A percentile compares a stretch with the other conserved stretches of the same genome.
phyloP scores from a whole-genome alignment of 257 asterid species.

The Solanum piurae region DNA sequence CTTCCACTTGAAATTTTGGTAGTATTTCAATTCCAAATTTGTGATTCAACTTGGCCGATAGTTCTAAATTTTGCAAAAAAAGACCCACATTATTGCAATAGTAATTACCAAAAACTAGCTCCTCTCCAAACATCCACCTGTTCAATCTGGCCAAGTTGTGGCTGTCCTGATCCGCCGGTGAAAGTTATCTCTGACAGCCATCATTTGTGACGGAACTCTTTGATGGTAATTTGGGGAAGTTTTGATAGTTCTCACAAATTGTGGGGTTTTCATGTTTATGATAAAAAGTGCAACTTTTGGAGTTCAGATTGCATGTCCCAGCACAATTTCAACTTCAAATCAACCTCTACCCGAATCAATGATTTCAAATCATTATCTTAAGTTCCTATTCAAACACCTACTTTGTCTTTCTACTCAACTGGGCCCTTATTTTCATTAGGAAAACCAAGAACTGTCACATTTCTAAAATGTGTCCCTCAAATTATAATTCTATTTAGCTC shows the following conservation, averaged over 20 bases:
- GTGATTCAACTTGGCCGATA: not conserved
- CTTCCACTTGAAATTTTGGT: not conserved
- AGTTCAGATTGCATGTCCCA: not conserved
- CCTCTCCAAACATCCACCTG: not conserved
- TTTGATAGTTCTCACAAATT: not conserved
- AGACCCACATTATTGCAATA: not conserved
- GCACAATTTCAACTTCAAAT: not conserved
- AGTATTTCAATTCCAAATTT: not conserved
- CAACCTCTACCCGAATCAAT: not conserved
- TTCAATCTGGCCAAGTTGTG: not conserved
- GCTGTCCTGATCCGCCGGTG: not conserved
- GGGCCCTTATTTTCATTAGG: not conserved
- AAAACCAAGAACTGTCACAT: not conserved
- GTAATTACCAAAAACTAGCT: not conserved
- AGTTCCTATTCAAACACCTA: not conserved
- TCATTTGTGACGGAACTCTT: not conserved
- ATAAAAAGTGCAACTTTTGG: not conserved
- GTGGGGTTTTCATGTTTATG: not conserved
- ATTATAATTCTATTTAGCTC: not conserved
- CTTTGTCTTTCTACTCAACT: not conserved
- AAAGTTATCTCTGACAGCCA: not conserved
- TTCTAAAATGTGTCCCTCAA: not conserved
- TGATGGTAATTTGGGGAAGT: not conserved
- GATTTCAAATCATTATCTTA: not conserved
- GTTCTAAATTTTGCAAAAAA: not conserved